Evolutionary conservation across 495 filamentous ascomycete genomes (phyloP).

Genomic region (Hypoxylon lenormandii): DNA sequence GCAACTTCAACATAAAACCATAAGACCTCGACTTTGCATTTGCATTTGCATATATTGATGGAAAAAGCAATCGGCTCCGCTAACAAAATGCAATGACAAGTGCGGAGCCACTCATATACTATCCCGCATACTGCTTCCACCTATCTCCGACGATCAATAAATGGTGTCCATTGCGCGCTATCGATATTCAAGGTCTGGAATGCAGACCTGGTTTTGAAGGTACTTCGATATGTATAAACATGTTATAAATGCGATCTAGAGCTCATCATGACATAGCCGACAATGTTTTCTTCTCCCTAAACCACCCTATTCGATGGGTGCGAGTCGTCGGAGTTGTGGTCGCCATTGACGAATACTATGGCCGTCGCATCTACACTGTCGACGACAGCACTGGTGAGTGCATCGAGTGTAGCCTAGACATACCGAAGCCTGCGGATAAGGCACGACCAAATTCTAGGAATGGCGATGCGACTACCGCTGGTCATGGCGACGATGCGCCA

Average conservation of each 20-base stretch:
- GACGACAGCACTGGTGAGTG: conserved; percentile 88
- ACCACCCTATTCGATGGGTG: conserved; percentile 91
- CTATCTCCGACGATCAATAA: conserved; percentile 82
- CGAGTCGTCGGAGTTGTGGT: conserved; percentile 81
- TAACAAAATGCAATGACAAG: conserved; percentile 66
- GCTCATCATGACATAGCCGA: conserved; percentile 64
- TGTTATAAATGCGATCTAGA: conserved; percentile 1
- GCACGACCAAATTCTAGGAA: conserved; percentile 9
- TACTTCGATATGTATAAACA: conserved; percentile 64
- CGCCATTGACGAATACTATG: conserved; percentile 73
- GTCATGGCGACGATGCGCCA: conserved; percentile 17
- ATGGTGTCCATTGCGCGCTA: conserved; percentile 83
- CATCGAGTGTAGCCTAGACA: conserved; percentile 67
- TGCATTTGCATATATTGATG: conserved; percentile 24
- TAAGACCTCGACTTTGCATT: no score
- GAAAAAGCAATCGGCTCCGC: conserved; percentile 12
- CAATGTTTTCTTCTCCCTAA: conserved; percentile 79
- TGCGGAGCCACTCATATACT: conserved; percentile 56
- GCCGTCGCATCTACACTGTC: conserved; percentile 73
- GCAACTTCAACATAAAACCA: conserved; percentile 31
- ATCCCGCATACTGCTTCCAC: conserved; percentile 85
- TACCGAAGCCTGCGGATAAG: conserved; percentile 33
- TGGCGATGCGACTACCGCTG: conserved; percentile 2
- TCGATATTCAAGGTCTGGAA: conserved; percentile 73
- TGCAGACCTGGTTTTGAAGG: conserved; percentile 74